Evolutionary conservation across 2,329 filamentous ascomycete genomes (phyloP), one percentile per base, ranked within the genome.

Genomic region (Sarocladium strictum): DNA sequence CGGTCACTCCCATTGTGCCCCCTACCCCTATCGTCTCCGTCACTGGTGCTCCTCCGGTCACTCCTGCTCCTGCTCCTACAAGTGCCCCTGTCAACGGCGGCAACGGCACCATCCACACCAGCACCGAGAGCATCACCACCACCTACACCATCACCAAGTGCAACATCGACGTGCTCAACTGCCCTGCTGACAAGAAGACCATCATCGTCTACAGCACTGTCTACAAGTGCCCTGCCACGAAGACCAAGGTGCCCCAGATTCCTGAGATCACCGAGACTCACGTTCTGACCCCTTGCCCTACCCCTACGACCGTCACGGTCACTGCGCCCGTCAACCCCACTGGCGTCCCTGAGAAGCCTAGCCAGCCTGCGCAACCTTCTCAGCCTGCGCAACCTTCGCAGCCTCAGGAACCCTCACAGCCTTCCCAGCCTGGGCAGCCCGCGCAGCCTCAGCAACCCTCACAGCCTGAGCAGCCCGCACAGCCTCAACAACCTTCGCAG

Each of bases 181-280:
- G 71, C 63, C 71, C 71, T 23, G 64, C 67, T 37, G 62, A 63
- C 17, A 69, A 67, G 77, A 66, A 63, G 62, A 67, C 69, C 29
- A 63, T 63, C 33, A 61, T 67, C 23, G 55, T 72, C 33, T 62
- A 66, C 21, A 60, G 57, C 7, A 64, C 63, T 17, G 59, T 60
- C 37, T 63, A 59, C 21, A 55, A 63, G 40, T 64, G 62, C 58
- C 62, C 62, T 33, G 61, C 58, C 3, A 58, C 56, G 6, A 53
- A 60, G 61, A 61, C 53, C 19, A 40, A 53, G 50, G 33, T 40
- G 4, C 50, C 32, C 17, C 4, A 24, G 2, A 7, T 53, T 19
- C 50, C 50, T 40, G 32, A 53, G 50, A 53, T 53, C 50, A 53
- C 50, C 50, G 27, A 38, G 32, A 38, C 50, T 33, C 63, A 57